A percentile compares a stretch with the other conserved stretches of the same genome.
Conservation (phyloP, 108 stramenopile genomes). For the Fistulifera pelliculosa region DNA sequence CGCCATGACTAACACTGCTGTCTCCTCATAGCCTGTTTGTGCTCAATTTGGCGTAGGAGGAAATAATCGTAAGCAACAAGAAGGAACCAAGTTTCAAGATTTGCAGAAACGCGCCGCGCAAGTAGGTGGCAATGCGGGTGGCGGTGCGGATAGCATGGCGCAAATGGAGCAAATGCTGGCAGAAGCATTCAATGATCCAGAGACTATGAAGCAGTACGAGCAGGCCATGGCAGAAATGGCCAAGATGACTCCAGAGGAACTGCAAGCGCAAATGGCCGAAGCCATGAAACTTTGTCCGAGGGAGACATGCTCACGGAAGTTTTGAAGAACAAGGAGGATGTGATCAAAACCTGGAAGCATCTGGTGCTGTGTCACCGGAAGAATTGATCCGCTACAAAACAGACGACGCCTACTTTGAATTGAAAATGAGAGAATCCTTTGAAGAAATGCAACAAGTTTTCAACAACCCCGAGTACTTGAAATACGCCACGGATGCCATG, state of each 20-base stretch:
- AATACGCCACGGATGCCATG: slow-evolving; percentile 54
- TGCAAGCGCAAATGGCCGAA: slow-evolving; percentile 66
- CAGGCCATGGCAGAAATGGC: slow-evolving; percentile 56
- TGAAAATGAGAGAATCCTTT: slow-evolving; percentile 67
- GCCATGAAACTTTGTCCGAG: slow-evolving; percentile 55
- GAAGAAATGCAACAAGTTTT: slow-evolving; percentile 63
- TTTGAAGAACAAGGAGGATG: slow-evolving; percentile 51
- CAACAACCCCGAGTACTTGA: slow-evolving; percentile 48
- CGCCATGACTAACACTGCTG: too few species aligned
- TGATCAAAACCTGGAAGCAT: slow-evolving; percentile 54
- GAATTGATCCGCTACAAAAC: slow-evolving; percentile 62
- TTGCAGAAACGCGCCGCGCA: slow-evolving; percentile 39
- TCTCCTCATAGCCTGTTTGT: slow-evolving; percentile 20
- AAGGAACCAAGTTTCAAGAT: slow-evolving; percentile 39
- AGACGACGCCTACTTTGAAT: slow-evolving; percentile 66
- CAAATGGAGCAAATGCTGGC: slow-evolving; percentile 21
- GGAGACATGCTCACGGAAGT: slow-evolving; percentile 43
- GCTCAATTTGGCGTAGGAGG: slow-evolving; percentile 64
- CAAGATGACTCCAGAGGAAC: slow-evolving; percentile 68
- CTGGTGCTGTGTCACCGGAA: slow-evolving; percentile 47
- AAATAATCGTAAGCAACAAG: slow-evolving; percentile 25
- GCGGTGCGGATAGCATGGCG: slow-evolving; percentile 16
- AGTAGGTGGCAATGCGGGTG: slow-evolving; percentile 21
- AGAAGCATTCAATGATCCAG: slow-evolving; percentile 41
- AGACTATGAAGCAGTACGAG: slow-evolving; percentile 15